A percentile compares a stretch with the other conserved stretches of the same genome.
Conservation (phyloP, 495 filamentous ascomycete species). For the Hypoxylon cercidicola region DNA sequence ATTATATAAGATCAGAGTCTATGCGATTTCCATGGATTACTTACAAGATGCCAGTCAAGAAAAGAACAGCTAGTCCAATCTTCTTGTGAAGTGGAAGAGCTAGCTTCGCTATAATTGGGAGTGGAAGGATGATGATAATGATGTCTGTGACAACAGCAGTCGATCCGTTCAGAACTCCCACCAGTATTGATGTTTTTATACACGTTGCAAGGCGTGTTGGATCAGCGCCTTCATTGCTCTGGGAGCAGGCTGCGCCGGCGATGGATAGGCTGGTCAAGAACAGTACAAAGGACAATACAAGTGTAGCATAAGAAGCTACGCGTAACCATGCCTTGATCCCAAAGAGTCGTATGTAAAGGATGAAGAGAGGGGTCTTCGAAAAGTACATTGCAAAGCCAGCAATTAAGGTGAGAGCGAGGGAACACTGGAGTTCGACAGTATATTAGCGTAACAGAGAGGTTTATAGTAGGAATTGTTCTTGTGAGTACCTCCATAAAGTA, state of each 20-base stretch:
- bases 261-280: not conserved
- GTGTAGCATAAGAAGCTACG: constrained; percentile 8
- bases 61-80: constrained; percentile 47
- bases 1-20: not conserved
- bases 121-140: constrained; percentile 53
- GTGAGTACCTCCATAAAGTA: too few relatives aligned
- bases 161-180: constrained; percentile 6
- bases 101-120: constrained; percentile 50
- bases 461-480: too few relatives aligned
- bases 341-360: constrained; percentile 23
- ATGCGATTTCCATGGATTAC: too few relatives aligned
- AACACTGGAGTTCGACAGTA: too few relatives aligned
- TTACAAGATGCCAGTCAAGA: constrained; percentile 53
- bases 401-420: too few relatives aligned
- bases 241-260: not conserved
- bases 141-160: constrained; percentile 57
- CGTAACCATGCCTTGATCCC: constrained; percentile 14
- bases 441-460: too few relatives aligned
- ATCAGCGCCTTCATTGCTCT: not conserved
- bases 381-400: constrained; percentile 5
- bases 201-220: not conserved
- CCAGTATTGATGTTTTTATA: not conserved
- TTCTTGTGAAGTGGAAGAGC: constrained; percentile 51
- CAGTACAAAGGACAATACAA: not conserved
- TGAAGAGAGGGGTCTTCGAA: constrained; percentile 23